A percentile compares a stretch with the other conserved stretches of the same genome.
Evolutionary conservation across 352 stramenopile species (phyloP).

Genomic region (Globisporangium orthogonon): DNA sequence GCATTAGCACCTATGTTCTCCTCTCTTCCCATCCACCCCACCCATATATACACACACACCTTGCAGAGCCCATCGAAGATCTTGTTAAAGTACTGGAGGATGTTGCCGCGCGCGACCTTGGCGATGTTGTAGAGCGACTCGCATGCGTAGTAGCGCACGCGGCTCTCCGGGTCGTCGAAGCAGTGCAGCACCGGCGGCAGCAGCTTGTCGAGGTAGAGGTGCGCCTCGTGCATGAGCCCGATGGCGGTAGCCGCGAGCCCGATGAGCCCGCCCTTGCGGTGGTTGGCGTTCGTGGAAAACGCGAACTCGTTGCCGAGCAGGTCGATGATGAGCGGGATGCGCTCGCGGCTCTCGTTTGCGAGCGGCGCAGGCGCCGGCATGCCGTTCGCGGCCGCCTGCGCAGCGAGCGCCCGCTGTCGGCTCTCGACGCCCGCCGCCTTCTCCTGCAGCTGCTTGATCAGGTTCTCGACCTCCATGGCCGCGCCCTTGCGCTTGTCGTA

Average conservation of each 20-base stretch:
- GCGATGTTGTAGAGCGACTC: conserved; percentile 99
- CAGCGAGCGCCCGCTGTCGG: conserved; percentile 47
- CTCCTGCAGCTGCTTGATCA: conserved; percentile 97
- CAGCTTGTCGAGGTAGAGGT: conserved; percentile 90
- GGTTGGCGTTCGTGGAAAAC: conserved; percentile 97
- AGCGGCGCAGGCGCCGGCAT: conserved; percentile 13
- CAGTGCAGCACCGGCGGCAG: conserved; percentile 98
- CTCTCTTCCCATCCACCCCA: too few relatives aligned
- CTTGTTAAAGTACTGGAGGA: conserved; percentile 98
- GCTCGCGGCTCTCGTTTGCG: conserved; percentile 54
- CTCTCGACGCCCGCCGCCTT: conserved; percentile 79
- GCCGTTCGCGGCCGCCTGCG: conserved; percentile 19
- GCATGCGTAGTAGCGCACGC: conserved; percentile 98
- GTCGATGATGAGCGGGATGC: conserved; percentile 94
- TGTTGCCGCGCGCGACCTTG: conserved; percentile 93
- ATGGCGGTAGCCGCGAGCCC: conserved; percentile 97
- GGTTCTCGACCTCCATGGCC: conserved; percentile 97
- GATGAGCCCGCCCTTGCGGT: conserved; percentile 98
- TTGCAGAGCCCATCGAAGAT: conserved; percentile 97
- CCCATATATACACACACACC: conserved; percentile 7
- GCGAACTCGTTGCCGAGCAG: conserved; percentile 97
- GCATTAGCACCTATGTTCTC: too few relatives aligned
- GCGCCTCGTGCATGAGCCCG: conserved; percentile 92
- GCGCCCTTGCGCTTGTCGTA: conserved; percentile 99
- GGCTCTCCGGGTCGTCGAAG: conserved; percentile 98